These are phyloP conservation scores for Solanum raphanifolium DNA, from an alignment of 257 asterid genomes.

Conservation along the genomic window DNA sequence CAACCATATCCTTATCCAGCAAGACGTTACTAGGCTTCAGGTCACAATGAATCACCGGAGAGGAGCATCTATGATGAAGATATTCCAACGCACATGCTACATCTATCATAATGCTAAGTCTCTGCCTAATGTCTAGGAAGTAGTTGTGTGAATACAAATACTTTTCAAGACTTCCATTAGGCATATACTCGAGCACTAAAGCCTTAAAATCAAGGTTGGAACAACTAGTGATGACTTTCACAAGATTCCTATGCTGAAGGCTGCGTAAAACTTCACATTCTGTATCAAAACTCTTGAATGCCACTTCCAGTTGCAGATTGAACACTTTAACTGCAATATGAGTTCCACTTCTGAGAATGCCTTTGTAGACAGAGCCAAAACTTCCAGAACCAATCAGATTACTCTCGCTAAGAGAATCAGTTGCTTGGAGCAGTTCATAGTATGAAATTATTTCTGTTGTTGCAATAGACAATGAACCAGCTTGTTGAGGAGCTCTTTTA, in stretches of 20 bases:
- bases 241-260: not conserved
- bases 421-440: not conserved
- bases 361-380: not conserved
- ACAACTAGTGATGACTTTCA: not conserved
- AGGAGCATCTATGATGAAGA: no score
- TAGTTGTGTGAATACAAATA: not conserved
- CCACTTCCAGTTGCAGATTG: not conserved
- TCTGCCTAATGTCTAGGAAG: no score
- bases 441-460: not conserved
- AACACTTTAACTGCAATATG: not conserved
- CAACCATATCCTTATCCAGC: not conserved
- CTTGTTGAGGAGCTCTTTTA: not conserved
- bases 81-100: no score
- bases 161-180: not conserved
- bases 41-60: not conserved
- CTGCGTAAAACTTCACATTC: not conserved
- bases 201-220: not conserved
- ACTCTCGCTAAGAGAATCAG: not conserved
- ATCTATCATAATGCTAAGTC: no score
- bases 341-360: not conserved
- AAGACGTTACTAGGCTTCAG: not conserved
- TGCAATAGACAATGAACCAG: not conserved
- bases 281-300: not conserved
- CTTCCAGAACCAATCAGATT: not conserved
- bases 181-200: not conserved